Base-by-base conservation (phyloP, 2,329 filamentous ascomycete species). In the Pochonia chlamydosporia region DNA sequence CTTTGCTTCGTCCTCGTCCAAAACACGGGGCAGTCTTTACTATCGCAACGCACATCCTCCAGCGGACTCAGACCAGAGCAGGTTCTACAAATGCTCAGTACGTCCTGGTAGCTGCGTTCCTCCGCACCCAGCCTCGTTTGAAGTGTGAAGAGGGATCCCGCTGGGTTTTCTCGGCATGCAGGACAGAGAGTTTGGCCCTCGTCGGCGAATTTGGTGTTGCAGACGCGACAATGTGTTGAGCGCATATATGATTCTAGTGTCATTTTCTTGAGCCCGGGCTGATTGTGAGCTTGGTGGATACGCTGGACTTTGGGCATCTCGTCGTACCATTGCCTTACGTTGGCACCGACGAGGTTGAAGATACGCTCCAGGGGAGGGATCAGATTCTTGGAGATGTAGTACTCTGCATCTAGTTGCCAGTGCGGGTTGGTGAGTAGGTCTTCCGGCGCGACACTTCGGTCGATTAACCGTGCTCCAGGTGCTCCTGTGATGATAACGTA, bases 211-310 rank as follows among this genome's bases (percentile, higher is more conserved):
- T 58, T 63, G 24, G 50, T 47, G 56, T 43, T 58, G 64, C 93
- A 99, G 14, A 92, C 78, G 5, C 92, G 67, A 62, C 93, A 99
- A 3, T 83, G 79, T 0, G 84, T 85, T 0, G 83, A 83, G 53
- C 81, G 85, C 83, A 97, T 85, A 67, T 96, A 99, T n/a, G 81
- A 86, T 60, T 97, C 93, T n/a, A 99, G 76, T 0, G 90, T 96
- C 63, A 80, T 86, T 60, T 78, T 84, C 56, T 68, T 68, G 58
- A 51, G 56, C 55, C 56, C 60, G 3, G 47, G 52, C 16, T 23
- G 58, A 48, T 62, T 60, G 40, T 59, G 50, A 56, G 63, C 36
- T 47, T 63, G 52, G 43, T 62, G 78, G 40, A 92, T 80, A 8
- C 85, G 83, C 60, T 90, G 87, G 18, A 93, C 75, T 63, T 95